Conservation (phyloP, 805 yeast species). For the Cyberlindnera galapagoensis region DNA sequence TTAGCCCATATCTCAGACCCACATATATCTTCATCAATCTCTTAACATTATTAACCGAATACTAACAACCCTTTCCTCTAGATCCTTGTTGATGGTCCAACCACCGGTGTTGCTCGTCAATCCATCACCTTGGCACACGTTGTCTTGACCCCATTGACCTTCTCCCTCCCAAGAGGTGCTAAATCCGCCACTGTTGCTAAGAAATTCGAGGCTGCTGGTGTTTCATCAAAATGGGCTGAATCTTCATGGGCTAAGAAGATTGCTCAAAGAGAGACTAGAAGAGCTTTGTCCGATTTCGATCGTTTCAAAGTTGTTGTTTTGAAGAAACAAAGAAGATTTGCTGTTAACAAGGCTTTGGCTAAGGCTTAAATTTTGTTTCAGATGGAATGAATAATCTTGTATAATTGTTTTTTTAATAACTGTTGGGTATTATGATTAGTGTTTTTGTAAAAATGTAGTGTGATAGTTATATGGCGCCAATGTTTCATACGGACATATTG, state of each 20-base stretch:
- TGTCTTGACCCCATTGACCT: slow-evolving; percentile 87
- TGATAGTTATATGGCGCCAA: too few relatives aligned
- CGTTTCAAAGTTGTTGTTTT: slow-evolving; percentile 98
- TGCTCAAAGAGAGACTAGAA: slow-evolving; percentile 90
- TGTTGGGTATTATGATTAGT: slow-evolving; percentile 4
- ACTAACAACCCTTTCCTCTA: slow-evolving; percentile 31
- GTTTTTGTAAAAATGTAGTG: too few relatives aligned
- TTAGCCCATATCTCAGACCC: too few relatives aligned
- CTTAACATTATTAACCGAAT: slow-evolving; percentile 5
- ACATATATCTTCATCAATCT: too few relatives aligned
- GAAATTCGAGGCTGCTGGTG: slow-evolving; percentile 89
- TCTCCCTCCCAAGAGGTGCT: slow-evolving; percentile 92
- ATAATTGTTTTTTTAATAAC: slow-evolving; percentile 11
- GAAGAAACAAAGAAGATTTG: slow-evolving; percentile 95
- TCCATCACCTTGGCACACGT: slow-evolving; percentile 81
- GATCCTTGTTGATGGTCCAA: slow-evolving; percentile 96
- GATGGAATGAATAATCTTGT: slow-evolving; percentile 14
- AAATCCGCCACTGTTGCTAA: slow-evolving; percentile 79
- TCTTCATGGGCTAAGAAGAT: slow-evolving; percentile 98
- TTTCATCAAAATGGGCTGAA: slow-evolving; percentile 85
- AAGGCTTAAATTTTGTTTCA: slow-evolving; percentile 63
- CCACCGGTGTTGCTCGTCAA: slow-evolving; percentile 85
- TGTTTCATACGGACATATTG: too few relatives aligned
- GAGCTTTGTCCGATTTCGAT: slow-evolving; percentile 92
- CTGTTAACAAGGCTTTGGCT: slow-evolving; percentile 94